Conservation (phyloP, 495 filamentous ascomycete genomes). For the Lepidopterella palustris region DNA sequence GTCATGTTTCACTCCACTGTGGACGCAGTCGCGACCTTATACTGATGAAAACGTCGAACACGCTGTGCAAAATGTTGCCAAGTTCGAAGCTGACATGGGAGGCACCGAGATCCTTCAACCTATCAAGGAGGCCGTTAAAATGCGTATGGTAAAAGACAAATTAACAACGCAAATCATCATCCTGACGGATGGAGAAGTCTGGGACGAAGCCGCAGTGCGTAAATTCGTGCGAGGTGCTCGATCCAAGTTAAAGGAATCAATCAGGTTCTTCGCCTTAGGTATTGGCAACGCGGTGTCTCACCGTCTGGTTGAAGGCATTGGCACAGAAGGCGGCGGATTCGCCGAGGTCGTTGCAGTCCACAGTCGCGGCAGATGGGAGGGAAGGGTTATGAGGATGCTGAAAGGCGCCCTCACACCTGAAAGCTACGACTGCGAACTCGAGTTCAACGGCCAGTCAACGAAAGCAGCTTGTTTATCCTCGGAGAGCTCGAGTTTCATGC, state of each 20-base stretch:
- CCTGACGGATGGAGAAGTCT: conserved; percentile 30
- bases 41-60: background rate
- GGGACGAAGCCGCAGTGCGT: conserved; percentile 11
- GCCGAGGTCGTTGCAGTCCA: conserved; percentile 23
- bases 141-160: background rate
- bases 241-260: background rate
- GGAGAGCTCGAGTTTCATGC: too few relatives aligned
- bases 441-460: too few relatives aligned
- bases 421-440: conserved; percentile 11
- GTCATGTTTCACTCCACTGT: background rate
- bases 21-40: background rate
- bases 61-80: background rate
- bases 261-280: conserved; percentile 30
- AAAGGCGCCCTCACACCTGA: conserved; percentile 26
- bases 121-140: background rate
- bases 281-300: conserved; percentile 30
- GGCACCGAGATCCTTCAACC: conserved; percentile 7
- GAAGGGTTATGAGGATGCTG: conserved; percentile 27
- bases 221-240: conserved; percentile 7
- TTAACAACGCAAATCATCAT: conserved; percentile 21
- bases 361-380: conserved; percentile 10
- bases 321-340: conserved; percentile 23
- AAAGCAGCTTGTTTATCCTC: too few relatives aligned
- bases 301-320: conserved; percentile 30
- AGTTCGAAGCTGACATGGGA: conserved; percentile 4